Evolutionary conservation across 1,284 basidiomycete species (phyloP).

Genomic region (Mycena citricolor): DNA sequence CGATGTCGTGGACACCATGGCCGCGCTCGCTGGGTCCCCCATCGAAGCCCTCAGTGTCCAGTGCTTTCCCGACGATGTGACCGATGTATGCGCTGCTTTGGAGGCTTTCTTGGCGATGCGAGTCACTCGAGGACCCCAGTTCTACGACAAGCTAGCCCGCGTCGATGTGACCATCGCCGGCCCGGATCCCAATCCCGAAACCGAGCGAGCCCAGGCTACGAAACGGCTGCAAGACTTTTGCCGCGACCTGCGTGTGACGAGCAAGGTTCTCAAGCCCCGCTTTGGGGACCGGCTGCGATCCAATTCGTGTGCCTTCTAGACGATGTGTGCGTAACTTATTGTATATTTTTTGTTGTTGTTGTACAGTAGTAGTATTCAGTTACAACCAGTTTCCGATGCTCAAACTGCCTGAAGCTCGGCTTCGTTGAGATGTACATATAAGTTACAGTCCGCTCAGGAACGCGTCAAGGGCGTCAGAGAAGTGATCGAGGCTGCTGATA

Average conservation of each 20-base stretch:
- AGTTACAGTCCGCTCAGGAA: no score
- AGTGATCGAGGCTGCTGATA: no score
- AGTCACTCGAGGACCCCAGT: slow-evolving; percentile 45
- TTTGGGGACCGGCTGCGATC: slow-evolving; percentile 18
- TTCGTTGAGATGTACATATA: no score
- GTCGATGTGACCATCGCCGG: slow-evolving; percentile 43
- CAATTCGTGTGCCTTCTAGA: slow-evolving; percentile 23
- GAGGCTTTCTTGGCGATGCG: slow-evolving; percentile 55
- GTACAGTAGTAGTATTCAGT: no score
- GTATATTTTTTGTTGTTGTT: no score
- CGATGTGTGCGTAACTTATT: no score
- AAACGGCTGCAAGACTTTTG: slow-evolving; percentile 44
- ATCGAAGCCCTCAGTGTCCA: slow-evolving; percentile 57
- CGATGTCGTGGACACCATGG: slow-evolving; percentile 56
- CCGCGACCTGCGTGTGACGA: slow-evolving; percentile 38
- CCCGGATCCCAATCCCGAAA: slow-evolving; percentile 29
- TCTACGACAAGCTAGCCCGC: slow-evolving; percentile 41
- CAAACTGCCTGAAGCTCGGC: no score
- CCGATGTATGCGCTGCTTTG: slow-evolving; percentile 54
- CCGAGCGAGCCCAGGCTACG: slow-evolving; percentile 37
- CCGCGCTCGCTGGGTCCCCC: slow-evolving; percentile 58
- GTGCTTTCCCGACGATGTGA: slow-evolving; percentile 60
- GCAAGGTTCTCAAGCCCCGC: slow-evolving; percentile 27
- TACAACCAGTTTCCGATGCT: no score
- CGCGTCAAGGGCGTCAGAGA: no score